A percentile compares a stretch with the other conserved stretches of the same genome.
phyloP scores from a whole-genome alignment of 768 basidiomycete species.

The Termitomyces sp. region DNA sequence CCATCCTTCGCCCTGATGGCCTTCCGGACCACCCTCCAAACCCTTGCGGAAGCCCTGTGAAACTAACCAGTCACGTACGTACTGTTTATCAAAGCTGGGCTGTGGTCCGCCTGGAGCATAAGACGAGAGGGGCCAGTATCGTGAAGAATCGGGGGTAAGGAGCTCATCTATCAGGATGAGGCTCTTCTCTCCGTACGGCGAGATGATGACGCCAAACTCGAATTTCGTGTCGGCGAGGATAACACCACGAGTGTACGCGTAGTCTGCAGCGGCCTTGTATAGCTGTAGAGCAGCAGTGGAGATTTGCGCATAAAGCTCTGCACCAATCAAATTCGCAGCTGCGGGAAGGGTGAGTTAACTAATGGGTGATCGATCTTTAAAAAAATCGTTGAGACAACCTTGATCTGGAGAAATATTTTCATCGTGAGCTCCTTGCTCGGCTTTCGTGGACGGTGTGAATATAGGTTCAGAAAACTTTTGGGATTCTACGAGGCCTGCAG shows the following conservation, averaged over 20 bases:
- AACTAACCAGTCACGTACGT: conserved; percentile 85
- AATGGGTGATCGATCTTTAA: background rate
- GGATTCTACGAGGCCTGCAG: conserved; percentile 77
- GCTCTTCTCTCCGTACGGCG: conserved; percentile 21
- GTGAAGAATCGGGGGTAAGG: conserved; percentile 95
- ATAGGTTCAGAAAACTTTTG: conserved; percentile 75
- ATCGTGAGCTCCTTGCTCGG: conserved; percentile 89
- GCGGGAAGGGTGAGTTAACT: background rate
- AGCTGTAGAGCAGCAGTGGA: conserved; percentile 56
- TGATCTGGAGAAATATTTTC: conserved; percentile 89
- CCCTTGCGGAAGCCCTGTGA: conserved; percentile 69
- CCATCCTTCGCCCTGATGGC: conserved; percentile 71
- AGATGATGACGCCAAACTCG: conserved; percentile 85
- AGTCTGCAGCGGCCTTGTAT: conserved; percentile 62
- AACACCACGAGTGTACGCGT: conserved; percentile 70
- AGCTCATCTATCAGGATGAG: conserved; percentile 93
- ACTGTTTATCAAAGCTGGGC: conserved; percentile 96
- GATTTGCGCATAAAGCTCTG: conserved; percentile 55
- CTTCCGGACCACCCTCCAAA: conserved; percentile 66
- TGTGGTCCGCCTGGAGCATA: conserved; percentile 75
- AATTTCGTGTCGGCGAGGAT: conserved; percentile 99
- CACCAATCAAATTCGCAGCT: conserved; percentile 66
- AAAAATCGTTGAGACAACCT: conserved; percentile 33
- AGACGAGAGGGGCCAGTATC: conserved; percentile 84
- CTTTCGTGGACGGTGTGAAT: conserved; percentile 97